Conservation (phyloP, 2,329 filamentous ascomycete genomes). For the Zymoseptoria brevis region DNA sequence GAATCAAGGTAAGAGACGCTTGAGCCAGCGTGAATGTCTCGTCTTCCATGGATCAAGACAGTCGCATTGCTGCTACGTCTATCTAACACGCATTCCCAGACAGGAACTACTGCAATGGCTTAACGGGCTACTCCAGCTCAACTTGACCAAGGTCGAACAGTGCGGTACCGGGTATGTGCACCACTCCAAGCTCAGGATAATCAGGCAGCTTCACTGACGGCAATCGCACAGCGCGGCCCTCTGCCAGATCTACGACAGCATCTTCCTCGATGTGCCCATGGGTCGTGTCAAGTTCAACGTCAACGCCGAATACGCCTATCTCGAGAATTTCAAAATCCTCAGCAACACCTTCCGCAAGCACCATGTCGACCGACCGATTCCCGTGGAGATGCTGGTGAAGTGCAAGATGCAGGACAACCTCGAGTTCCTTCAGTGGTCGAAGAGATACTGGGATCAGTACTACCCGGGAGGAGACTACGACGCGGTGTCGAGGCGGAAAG, state of each 20-base stretch:
- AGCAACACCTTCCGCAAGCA: slow-evolving; percentile 85
- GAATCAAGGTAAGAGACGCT: slow-evolving; percentile 16
- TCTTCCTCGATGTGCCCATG: slow-evolving; percentile 95
- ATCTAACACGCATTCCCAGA: slow-evolving; percentile 44
- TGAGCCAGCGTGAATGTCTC: neutral
- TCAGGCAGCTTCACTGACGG: slow-evolving; percentile 6
- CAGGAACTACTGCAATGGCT: slow-evolving; percentile 95
- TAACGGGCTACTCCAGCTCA: slow-evolving; percentile 95
- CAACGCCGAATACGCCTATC: slow-evolving; percentile 92
- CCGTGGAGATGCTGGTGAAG: slow-evolving; percentile 81
- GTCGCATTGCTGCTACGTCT: slow-evolving; percentile 4
- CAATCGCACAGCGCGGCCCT: slow-evolving; percentile 64
- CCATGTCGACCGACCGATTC: slow-evolving; percentile 79
- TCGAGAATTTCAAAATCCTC: slow-evolving; percentile 96
- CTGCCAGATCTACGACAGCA: slow-evolving; percentile 97
- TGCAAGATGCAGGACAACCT: slow-evolving; percentile 99
- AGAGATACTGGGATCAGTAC: slow-evolving; percentile 96
- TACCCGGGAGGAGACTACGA: slow-evolving; percentile 97
- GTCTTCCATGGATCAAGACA: neutral
- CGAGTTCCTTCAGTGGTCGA: slow-evolving; percentile 95
- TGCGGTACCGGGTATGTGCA: slow-evolving; percentile 83
- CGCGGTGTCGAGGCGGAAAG: slow-evolving; percentile 76
- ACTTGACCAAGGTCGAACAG: slow-evolving; percentile 97
- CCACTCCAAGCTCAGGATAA: slow-evolving; percentile 9
- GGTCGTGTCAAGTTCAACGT: slow-evolving; percentile 95